Conservation (phyloP, 2,329 filamentous ascomycete species). For the Sporothrix luriei region DNA sequence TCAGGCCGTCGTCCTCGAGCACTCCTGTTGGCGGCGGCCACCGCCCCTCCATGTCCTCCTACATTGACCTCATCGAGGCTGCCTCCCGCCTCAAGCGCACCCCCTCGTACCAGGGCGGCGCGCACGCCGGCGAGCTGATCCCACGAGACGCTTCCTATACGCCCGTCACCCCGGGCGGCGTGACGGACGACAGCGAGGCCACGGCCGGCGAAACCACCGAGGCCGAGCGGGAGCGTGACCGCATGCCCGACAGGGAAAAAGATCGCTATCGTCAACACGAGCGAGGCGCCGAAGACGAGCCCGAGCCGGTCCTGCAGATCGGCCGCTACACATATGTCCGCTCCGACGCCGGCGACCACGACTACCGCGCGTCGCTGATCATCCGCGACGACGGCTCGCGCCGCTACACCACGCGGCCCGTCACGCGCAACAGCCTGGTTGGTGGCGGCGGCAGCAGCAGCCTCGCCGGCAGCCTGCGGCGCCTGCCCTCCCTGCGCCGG, state of each 20-base stretch:
- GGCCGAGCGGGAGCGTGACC: not conserved
- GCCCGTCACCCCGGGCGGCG: conserved; percentile 15
- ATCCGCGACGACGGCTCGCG: conserved; percentile 33
- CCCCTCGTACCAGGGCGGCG: conserved; percentile 29
- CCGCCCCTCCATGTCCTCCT: conserved; percentile 29
- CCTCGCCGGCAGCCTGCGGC: not conserved
- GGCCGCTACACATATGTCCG: conserved; percentile 39
- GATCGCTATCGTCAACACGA: not conserved
- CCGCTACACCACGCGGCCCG: conserved; percentile 27
- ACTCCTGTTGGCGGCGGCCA: not conserved
- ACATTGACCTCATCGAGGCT: conserved; percentile 38
- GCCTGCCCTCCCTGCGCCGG: not conserved
- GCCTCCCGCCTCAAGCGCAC: conserved; percentile 33
- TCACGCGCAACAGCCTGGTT: conserved; percentile 8
- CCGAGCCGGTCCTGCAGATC: conserved; percentile 37
- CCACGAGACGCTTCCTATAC: conserved; percentile 6
- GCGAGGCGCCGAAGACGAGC: conserved; percentile 4
- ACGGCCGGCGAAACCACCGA: conserved; percentile 1
- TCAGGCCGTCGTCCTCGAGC: not conserved
- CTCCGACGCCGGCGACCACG: conserved; percentile 36
- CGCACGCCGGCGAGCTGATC: conserved; percentile 10
- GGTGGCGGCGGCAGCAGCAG: not conserved
- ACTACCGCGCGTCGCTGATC: conserved; percentile 33
- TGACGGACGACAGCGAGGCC: conserved; percentile 10
- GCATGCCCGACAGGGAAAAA: no score